Evolutionary conservation across 2,329 filamentous ascomycete genomes (phyloP).

Genomic region (Ophiocordyceps camponoti-rufipedis): DNA sequence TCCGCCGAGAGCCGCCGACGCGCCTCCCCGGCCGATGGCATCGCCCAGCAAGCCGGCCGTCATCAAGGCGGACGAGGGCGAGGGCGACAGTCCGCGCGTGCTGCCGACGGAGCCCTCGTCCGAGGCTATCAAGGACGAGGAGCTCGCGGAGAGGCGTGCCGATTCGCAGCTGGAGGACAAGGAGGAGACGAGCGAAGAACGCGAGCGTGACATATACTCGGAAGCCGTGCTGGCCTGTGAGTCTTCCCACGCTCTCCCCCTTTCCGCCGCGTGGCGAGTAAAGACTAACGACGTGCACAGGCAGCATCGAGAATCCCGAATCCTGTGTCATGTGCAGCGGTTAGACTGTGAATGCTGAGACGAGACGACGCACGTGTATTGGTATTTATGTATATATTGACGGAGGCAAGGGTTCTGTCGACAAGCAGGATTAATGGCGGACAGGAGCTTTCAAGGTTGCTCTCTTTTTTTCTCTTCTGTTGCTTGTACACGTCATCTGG

Average conservation of each 20-base stretch:
- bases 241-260: slow-evolving; percentile 8
- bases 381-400: too few species aligned
- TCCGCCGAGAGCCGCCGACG: slow-evolving; percentile 34
- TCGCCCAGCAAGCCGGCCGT: slow-evolving; percentile 43
- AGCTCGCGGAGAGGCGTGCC: slow-evolving; percentile 31
- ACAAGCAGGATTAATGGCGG: too few species aligned
- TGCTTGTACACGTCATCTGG: neutral
- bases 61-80: slow-evolving; percentile 61
- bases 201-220: slow-evolving; percentile 87
- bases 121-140: slow-evolving; percentile 43
- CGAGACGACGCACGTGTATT: neutral
- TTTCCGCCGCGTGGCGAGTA: neutral
- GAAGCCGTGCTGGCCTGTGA: slow-evolving; percentile 78
- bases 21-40: slow-evolving; percentile 23
- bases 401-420: too few species aligned
- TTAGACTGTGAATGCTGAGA: slow-evolving; percentile 22
- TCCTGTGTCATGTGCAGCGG: slow-evolving; percentile 95
- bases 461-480: neutral
- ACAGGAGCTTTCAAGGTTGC: too few species aligned
- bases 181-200: slow-evolving; percentile 50
- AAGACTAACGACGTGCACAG: slow-evolving; percentile 22
- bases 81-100: slow-evolving; percentile 64
- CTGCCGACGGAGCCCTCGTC: slow-evolving; percentile 52
- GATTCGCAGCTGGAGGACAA: slow-evolving; percentile 51
- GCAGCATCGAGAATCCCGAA: slow-evolving; percentile 94